phyloP scores from a whole-genome alignment of 208 protist species.

The Leishmania lainsoni region DNA sequence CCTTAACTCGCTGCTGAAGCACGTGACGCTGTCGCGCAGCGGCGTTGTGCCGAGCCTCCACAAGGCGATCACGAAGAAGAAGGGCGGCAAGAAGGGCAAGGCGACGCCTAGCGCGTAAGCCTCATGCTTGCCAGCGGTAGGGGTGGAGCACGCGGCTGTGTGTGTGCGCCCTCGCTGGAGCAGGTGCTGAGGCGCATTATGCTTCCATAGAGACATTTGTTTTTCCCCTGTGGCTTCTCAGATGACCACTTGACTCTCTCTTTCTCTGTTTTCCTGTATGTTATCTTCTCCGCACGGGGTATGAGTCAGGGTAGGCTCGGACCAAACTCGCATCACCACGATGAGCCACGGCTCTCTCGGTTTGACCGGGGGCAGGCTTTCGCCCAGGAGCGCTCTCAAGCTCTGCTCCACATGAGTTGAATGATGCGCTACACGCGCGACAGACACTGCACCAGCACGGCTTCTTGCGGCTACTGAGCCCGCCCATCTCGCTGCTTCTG shows the following conservation, averaged over 20 bases:
- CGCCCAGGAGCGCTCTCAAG: not conserved
- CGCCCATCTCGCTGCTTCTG: not conserved
- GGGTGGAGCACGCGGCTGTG: not conserved
- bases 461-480: not conserved
- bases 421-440: not conserved
- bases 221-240: constrained; percentile 3
- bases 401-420: not conserved
- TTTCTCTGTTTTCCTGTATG: not conserved
- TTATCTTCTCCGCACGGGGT: constrained; percentile 15
- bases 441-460: not conserved
- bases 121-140: not conserved
- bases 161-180: not conserved
- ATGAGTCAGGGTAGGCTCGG: constrained; percentile 24
- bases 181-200: not conserved
- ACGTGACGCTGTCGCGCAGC: constrained; percentile 79
- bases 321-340: not conserved
- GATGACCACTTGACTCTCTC: constrained; percentile 9
- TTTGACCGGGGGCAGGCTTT: too few relatives aligned
- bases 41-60: constrained; percentile 81
- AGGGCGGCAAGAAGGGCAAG: constrained; percentile 57
- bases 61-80: constrained; percentile 83
- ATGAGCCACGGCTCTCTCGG: not conserved
- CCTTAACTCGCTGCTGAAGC: constrained; percentile 43
- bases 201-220: constrained; percentile 33
- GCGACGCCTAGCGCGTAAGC: constrained; percentile 34